Percentiles rank a stretch among this genome's conserved stretches.
These are phyloP conservation scores for Naematelia encephala DNA, from an alignment of 768 basidiomycete species.

Conservation along the genomic window DNA sequence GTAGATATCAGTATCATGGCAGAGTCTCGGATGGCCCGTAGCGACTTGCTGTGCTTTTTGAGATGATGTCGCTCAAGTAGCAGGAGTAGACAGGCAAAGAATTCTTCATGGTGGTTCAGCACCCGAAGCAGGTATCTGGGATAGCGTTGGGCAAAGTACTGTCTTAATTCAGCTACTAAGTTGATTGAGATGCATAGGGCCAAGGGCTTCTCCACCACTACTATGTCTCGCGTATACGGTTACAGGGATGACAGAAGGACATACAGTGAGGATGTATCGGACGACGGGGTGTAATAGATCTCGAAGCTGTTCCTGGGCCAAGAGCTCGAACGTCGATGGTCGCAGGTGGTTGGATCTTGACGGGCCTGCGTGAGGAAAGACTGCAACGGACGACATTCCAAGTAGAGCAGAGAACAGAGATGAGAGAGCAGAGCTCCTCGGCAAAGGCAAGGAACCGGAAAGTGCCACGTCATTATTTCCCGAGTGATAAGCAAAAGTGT, in stretches of 20 bases:
- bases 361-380: conserved; percentile 7
- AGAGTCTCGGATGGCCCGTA: no score
- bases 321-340: conserved; percentile 71
- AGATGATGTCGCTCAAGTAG: conserved; percentile 89
- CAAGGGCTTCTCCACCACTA: conserved; percentile 1
- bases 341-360: conserved; percentile 12
- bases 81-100: conserved; percentile 84
- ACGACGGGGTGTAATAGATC: conserved; percentile 90
- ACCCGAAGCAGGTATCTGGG: conserved; percentile 86
- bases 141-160: conserved; percentile 93
- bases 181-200: no score
- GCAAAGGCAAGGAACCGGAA: neutral
- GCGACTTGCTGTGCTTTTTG: conserved; percentile 67
- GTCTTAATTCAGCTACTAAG: neutral
- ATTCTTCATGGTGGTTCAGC: conserved; percentile 93
- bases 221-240: no score
- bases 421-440: neutral
- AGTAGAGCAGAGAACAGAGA: no score
- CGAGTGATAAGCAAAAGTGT: neutral
- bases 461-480: neutral
- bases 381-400: conserved; percentile 7
- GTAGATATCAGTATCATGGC: conserved; percentile 5
- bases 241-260: no score
- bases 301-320: conserved; percentile 88
- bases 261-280: conserved; percentile 86